Percentiles rank a stretch among this genome's conserved stretches.
Evolutionary conservation across 2,329 filamentous ascomycete genomes (phyloP).

Genomic region (Hypoxylon sp.): DNA sequence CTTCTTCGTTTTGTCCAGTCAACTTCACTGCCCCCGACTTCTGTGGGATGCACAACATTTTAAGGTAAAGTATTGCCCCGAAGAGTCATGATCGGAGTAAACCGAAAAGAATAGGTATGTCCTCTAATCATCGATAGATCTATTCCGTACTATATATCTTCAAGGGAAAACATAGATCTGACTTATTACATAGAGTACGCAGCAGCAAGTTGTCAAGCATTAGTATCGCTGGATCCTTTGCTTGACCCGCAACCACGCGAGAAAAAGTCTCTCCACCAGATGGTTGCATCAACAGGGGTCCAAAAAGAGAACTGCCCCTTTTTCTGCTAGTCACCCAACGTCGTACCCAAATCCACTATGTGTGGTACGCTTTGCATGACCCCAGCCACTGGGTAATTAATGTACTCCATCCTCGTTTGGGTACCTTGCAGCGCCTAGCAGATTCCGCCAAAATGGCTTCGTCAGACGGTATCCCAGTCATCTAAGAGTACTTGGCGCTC

Average conservation of each 20-base stretch:
- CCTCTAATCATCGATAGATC: too few relatives aligned
- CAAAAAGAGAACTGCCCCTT: constrained; percentile 26
- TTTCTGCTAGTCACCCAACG: constrained; percentile 26
- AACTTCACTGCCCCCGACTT: constrained; percentile 6
- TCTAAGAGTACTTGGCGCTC: constrained; percentile 34
- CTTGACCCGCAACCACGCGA: constrained; percentile 36
- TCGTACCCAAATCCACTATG: constrained; percentile 22
- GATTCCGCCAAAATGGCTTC: constrained; percentile 8
- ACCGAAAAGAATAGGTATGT: too few relatives aligned
- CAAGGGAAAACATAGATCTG: too few relatives aligned
- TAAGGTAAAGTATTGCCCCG: too few relatives aligned
- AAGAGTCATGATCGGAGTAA: too few relatives aligned
- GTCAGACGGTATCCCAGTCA: constrained; percentile 26
- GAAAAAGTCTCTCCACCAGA: constrained; percentile 25
- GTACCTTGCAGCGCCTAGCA: constrained; percentile 28
- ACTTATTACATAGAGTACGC: too few relatives aligned
- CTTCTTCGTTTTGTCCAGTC: constrained; percentile 18
- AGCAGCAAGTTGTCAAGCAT: too few relatives aligned
- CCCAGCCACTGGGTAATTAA: constrained; percentile 34
- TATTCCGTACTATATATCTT: too few relatives aligned
- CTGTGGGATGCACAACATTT: too few relatives aligned
- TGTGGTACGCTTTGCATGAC: constrained; percentile 31
- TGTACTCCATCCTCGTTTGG: constrained; percentile 22
- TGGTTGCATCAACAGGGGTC: constrained; percentile 26
- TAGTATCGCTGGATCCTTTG: constrained; percentile 18